Evolutionary conservation across 345 rosid species (phyloP).

Genomic region (Salix purpurea): DNA sequence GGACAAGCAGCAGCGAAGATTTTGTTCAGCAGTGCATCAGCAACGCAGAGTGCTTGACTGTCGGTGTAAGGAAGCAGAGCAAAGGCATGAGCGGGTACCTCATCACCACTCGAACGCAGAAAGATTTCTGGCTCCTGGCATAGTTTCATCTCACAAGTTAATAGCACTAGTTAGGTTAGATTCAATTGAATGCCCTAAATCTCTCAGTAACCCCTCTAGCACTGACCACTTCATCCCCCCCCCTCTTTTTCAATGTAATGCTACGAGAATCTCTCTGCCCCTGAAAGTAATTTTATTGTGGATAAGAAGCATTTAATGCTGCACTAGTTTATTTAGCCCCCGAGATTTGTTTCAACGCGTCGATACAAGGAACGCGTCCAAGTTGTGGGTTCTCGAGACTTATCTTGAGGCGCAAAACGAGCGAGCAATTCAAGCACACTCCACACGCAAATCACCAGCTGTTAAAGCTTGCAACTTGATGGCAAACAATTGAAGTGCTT

Average conservation of each 20-base stretch:
- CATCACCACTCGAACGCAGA: conserved; percentile 88
- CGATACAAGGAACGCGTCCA: background rate
- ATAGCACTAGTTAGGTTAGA: background rate
- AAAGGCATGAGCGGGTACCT: conserved; percentile 74
- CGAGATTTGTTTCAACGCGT: background rate
- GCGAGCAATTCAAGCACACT: background rate
- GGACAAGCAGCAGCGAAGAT: conserved; percentile 60
- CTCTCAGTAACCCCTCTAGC: background rate
- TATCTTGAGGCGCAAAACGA: background rate
- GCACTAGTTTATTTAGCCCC: background rate
- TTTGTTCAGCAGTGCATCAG: conserved; percentile 79
- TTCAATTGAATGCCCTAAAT: background rate
- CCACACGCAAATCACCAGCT: background rate
- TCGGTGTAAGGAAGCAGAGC: conserved; percentile 94
- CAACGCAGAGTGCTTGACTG: conserved; percentile 69
- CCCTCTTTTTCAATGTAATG: background rate
- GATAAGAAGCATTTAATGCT: background rate
- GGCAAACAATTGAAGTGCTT: background rate
- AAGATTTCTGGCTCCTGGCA: conserved; percentile 96
- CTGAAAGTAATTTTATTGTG: background rate
- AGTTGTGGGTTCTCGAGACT: background rate
- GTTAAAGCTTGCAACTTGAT: background rate
- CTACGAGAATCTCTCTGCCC: background rate
- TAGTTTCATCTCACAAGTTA: conserved; percentile 15
- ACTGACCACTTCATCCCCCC: background rate